These are phyloP conservation scores for Ettlia oleoabundans DNA, from an alignment of 139 green algal species.

Conservation along the genomic window DNA sequence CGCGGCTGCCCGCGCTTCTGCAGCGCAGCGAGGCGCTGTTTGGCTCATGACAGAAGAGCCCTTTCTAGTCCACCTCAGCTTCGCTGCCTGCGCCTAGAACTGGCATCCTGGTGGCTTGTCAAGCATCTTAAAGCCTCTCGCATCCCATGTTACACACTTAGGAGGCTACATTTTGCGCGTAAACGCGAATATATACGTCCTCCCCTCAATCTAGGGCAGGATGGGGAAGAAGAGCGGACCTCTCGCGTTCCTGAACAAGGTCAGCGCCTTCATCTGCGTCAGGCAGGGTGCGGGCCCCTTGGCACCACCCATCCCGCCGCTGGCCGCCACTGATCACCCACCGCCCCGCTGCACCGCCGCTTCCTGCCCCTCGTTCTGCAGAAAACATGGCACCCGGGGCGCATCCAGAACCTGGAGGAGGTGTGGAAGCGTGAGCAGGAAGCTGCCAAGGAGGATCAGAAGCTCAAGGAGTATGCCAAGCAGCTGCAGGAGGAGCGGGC, in stretches of 20 bases:
- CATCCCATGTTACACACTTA: too few relatives aligned
- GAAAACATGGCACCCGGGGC: conserved; percentile 80
- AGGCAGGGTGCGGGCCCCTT: background rate
- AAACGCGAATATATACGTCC: too few relatives aligned
- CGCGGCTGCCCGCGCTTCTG: too few relatives aligned
- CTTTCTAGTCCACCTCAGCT: too few relatives aligned
- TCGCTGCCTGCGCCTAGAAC: too few relatives aligned
- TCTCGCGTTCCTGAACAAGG: conserved; percentile 93
- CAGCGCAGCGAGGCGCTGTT: too few relatives aligned
- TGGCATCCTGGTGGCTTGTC: background rate
- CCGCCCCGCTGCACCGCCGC: too few relatives aligned
- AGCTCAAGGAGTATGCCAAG: conserved; percentile 86
- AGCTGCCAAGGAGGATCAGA: conserved; percentile 77
- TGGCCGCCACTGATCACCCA: background rate
- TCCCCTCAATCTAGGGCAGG: background rate
- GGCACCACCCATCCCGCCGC: background rate
- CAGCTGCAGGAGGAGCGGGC: conserved; percentile 89
- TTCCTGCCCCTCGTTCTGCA: background rate
- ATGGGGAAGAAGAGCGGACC: conserved; percentile 49
- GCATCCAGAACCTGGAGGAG: conserved; percentile 81
- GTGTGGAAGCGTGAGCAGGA: conserved; percentile 95
- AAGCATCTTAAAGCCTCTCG: too few relatives aligned
- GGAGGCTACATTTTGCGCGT: too few relatives aligned
- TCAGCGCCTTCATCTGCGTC: too few relatives aligned
- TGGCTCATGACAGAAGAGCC: too few relatives aligned